Evolutionary conservation across 1,284 basidiomycete species (phyloP), one percentile per base, ranked within the genome.

Genomic region (Heterobasidion occidentale): DNA sequence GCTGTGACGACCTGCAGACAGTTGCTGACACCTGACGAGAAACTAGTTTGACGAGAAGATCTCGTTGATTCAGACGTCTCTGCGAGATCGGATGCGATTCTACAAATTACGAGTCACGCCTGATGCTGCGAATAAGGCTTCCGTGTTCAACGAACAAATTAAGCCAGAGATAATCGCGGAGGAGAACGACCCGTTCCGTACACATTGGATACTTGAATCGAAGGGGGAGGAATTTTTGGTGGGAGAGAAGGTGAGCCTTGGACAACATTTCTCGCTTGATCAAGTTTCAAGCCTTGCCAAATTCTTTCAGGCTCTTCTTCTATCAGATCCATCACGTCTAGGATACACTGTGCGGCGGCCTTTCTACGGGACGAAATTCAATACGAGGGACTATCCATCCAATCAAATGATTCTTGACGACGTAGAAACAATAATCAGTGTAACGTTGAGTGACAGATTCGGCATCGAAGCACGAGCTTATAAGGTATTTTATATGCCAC

Each of bases 41-140:
- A n/a, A 20, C n/a, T 7, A 90, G 84, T 85, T 90, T 59, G 86
- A 90, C 58, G 75, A 78, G 33, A 92, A 90, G 65, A 78, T 92
- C 17, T 76, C 81, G 2, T 81, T 86, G 15, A 83, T 94, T 36
- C 78, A 83, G 9, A 74, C 82, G 27, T 92, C 91, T 15, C 76
- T 95, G 42, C 81, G 88, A 19, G 86, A 91, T 56, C 75, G 91
- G 55, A 92, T 96, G 88, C 79, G 87, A n/a, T 88, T 89, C 64
- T 92, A 92, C 71, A 93, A 94, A 69, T 76, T 94, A 49, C 80
- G 86, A 1, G 87, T 90, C 1, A 87, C 88, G 1, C 83, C 86
- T 9, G 88, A 90, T 62, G 86, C 87, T 8, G 79, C 78, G 17
- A 79, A 77, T 45, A 88, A 91, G 52, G 86, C 86, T 0, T 80